These are phyloP conservation scores for Begonia fuchsioides DNA, from an alignment of 306 rosid species.

Conservation along the genomic window DNA sequence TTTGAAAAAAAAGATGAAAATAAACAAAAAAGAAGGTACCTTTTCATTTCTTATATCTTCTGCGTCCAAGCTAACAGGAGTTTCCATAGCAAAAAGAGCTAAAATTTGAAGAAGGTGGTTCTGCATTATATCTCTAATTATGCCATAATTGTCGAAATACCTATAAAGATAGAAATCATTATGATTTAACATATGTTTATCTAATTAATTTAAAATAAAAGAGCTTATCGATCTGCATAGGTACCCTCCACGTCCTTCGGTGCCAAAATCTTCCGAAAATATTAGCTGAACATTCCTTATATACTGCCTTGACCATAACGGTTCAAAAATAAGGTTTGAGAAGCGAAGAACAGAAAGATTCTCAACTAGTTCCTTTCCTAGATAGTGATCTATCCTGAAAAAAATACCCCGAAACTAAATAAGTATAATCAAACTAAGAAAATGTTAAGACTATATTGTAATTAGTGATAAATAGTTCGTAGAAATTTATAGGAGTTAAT, in stretches of 20 bases:
- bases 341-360: conserved; percentile 87
- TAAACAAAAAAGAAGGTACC: conserved; percentile 22
- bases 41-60: conserved; percentile 93
- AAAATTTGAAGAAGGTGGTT: conserved; percentile 87
- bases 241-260: conserved; percentile 98
- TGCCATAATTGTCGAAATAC: conserved; percentile 80
- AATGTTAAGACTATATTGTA: too few species aligned
- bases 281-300: conserved; percentile 75
- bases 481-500: too few species aligned
- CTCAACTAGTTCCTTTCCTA: conserved; percentile 93
- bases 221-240: conserved; percentile 1
- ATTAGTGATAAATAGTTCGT: too few species aligned
- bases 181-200: conserved; percentile 5
- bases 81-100: conserved; percentile 95
- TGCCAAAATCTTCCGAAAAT: conserved; percentile 93
- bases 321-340: conserved; percentile 85
- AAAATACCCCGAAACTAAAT: too few species aligned
- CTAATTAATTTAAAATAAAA: neutral
- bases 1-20: neutral
- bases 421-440: too few species aligned
- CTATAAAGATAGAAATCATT: conserved; percentile 20
- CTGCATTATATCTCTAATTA: conserved; percentile 92
- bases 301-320: conserved; percentile 91
- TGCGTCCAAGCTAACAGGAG: conserved; percentile 88
- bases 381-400: conserved; percentile 81